Evolutionary conservation across 306 rosid species (phyloP), one percentile per base, ranked within the genome.

Genomic region (Fragaria ananassa): DNA sequence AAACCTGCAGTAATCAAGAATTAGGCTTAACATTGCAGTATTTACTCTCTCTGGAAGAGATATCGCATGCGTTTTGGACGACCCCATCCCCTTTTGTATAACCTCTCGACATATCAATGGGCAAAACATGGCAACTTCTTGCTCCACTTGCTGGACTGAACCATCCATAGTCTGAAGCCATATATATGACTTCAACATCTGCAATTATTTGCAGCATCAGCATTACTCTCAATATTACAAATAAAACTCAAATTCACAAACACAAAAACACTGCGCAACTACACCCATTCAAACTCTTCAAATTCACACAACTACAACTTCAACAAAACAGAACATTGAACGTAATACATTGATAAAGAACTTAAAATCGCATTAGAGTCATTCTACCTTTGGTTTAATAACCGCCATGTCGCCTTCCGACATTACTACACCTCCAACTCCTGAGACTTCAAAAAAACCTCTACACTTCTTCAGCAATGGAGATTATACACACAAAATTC

Each of bases 81-180:
- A 85, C 81, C 98, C 96, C 91, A 83, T 81, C 80, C 93, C 95
- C 17, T 87, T 85, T 56, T 89, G 91, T 78, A 89, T 82, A 81
- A 88, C 77, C 81, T 93, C 98, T 71, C 80, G 86, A 71, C 91
- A 87, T 79, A 93, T 93, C 96, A 87, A 79, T 3, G 98, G 98
- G 90, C 98, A 93, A 85, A 91, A 91, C 96, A 91, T 84, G 27
- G 98, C 98, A 81, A 91, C 91, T 81, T 88, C 96, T 83, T 93
- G 88, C 81, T 93, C 93, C 58, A 93, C 93, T 93, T 93, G 91
- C 82, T 93, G 96, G 78, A 87, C 83, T 76, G 96, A 91, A 82
- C 98, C 98, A 72, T 91, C 98, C 18, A 78, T 85, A 64, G 93
- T 93, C 84, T 89, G 90, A 86, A 93, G 87, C 98, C 98, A 93